Percentiles rank a stretch among this genome's conserved stretches.
Evolutionary conservation across 345 rosid genomes (phyloP).

Genomic region (Salix suchowensis): DNA sequence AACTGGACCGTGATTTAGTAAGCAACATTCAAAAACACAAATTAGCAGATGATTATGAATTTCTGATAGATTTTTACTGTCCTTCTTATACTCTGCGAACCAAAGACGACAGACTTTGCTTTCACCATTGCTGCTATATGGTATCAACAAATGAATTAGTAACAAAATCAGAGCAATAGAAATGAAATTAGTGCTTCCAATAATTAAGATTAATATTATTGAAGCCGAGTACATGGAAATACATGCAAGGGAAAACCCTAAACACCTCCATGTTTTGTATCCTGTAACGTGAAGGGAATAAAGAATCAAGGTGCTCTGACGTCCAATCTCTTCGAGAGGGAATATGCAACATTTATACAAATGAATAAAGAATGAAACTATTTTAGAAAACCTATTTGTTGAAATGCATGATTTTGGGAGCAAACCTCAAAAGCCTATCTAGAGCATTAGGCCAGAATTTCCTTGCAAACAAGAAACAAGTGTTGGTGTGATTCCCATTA

Average conservation of each 20-base stretch:
- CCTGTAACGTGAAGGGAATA: background rate
- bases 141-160: background rate
- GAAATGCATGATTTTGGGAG: constrained; percentile 39
- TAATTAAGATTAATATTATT: background rate
- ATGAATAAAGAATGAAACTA: background rate
- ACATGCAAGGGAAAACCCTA: background rate
- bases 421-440: constrained; percentile 50
- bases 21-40: no score
- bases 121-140: background rate
- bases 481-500: constrained; percentile 47
- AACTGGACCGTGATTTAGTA: no score
- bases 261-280: background rate
- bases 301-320: background rate
- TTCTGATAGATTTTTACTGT: no score
- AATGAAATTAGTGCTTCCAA: background rate
- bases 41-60: no score
- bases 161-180: background rate
- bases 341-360: background rate
- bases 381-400: background rate
- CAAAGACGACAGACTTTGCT: background rate
- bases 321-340: background rate
- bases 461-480: constrained; percentile 73
- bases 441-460: constrained; percentile 62
- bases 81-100: background rate
- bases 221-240: background rate